Evolutionary conservation across 2,329 filamentous ascomycete genomes (phyloP).

Genomic region (Penicillium rolfsii): DNA sequence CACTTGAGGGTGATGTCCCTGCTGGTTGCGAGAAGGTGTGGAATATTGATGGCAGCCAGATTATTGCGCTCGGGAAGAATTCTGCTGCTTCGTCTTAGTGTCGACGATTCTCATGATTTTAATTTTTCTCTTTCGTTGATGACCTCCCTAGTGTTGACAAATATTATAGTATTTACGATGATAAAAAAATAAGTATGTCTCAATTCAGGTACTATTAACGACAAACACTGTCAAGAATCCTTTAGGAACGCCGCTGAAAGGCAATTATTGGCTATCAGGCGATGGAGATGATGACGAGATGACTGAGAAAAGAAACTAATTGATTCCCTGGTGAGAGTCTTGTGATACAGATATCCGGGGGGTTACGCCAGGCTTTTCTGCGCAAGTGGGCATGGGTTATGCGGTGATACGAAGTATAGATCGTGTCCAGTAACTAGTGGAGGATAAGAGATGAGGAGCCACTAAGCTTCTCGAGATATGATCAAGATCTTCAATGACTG

Average conservation of each 20-base stretch:
- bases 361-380: conserved; percentile 25
- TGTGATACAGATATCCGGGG: conserved; percentile 22
- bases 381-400: conserved; percentile 25
- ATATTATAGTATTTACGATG: not conserved
- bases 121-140: not conserved
- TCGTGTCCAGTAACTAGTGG: conserved; percentile 21
- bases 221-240: not conserved
- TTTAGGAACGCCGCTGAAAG: not conserved
- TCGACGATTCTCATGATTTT: not conserved
- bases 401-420: conserved; percentile 24
- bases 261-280: not conserved
- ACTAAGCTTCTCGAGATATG: not conserved
- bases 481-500: not conserved
- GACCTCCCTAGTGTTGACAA: not conserved
- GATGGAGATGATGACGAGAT: conserved; percentile 20
- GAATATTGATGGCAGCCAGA: conserved; percentile 43
- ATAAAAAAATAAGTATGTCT: not conserved
- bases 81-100: not conserved
- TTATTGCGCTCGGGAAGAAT: conserved; percentile 37
- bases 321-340: conserved; percentile 27
- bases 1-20: conserved; percentile 45
- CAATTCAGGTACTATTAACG: not conserved
- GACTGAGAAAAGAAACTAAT: conserved; percentile 14
- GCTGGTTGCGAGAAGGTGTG: conserved; percentile 47
- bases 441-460: conserved; percentile 10